A percentile compares a stretch with the other conserved stretches of the same genome.
Conservation (phyloP, 352 stramenopile species). For the Hyaloperonospora brassicae region DNA sequence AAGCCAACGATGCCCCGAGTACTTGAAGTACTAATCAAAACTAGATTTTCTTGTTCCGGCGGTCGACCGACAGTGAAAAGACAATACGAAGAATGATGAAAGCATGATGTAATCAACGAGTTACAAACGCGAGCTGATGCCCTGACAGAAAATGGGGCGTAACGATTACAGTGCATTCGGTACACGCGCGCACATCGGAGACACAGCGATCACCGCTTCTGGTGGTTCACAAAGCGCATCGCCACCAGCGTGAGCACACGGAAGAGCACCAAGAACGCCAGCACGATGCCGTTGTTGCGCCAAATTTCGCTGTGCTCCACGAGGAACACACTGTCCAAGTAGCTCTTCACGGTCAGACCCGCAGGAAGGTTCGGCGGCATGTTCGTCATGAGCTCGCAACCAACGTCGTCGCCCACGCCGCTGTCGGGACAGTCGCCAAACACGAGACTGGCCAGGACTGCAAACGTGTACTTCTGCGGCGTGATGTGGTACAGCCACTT, state of each 20-base stretch:
- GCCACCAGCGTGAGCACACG: conserved; percentile 26
- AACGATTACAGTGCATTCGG: too few species aligned
- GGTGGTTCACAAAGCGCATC: conserved; percentile 35
- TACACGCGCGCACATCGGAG: too few species aligned
- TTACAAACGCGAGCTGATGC: too few species aligned
- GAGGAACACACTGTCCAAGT: conserved; percentile 19
- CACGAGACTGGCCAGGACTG: conserved; percentile 2
- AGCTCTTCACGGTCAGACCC: conserved; percentile 20
- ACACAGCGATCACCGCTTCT: conserved; percentile 8
- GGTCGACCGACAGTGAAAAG: too few species aligned
- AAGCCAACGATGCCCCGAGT: too few species aligned
- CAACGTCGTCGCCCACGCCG: conserved; percentile 10
- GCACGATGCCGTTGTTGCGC: conserved; percentile 8
- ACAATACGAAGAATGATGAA: too few species aligned
- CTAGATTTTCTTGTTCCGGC: too few species aligned
- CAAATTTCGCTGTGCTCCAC: conserved; percentile 16
- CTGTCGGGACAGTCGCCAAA: conserved; percentile 5
- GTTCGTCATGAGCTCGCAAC: conserved; percentile 20
- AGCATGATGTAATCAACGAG: too few species aligned
- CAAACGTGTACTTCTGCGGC: conserved; percentile 9
- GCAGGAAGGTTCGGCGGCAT: conserved; percentile 16
- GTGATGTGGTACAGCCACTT: conserved; percentile 52
- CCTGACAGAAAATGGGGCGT: too few species aligned
- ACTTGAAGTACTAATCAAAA: too few species aligned
- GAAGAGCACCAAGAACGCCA: conserved; percentile 28